A percentile compares a stretch with the other conserved stretches of the same genome.
phyloP scores from a whole-genome alignment of 257 asterid species.

The Hygrophila difformis region DNA sequence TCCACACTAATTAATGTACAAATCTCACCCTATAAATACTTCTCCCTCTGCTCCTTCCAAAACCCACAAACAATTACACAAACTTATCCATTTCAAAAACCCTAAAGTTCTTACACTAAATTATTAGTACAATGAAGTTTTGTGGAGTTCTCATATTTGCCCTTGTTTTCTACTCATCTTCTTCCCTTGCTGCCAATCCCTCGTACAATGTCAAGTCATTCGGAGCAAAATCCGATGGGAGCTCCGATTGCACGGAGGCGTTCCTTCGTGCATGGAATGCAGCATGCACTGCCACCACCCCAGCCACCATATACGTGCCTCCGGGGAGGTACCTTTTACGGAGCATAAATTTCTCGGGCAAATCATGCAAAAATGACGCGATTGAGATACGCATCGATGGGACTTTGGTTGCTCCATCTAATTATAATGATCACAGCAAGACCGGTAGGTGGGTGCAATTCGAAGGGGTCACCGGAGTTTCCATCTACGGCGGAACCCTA shows the following conservation, averaged over 20 bases:
- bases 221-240: conserved; percentile 42
- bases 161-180: conserved; percentile 1
- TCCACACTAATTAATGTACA: too few relatives aligned
- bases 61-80: too few relatives aligned
- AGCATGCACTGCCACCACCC: conserved; percentile 28
- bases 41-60: too few relatives aligned
- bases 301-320: conserved; percentile 38
- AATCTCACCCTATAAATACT: too few relatives aligned
- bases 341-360: conserved; percentile 19
- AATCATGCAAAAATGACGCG: conserved; percentile 27
- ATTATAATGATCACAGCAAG: conserved; percentile 30
- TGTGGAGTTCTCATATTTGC: too few relatives aligned
- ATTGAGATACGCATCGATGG: conserved; percentile 39
- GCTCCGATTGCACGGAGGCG: conserved; percentile 29
- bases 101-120: too few relatives aligned
- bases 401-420: conserved; percentile 45
- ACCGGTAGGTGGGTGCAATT: conserved; percentile 38
- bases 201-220: conserved; percentile 22
- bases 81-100: too few relatives aligned
- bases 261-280: conserved; percentile 38
- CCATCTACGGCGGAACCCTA: conserved; percentile 44
- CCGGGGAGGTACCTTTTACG: conserved; percentile 34
- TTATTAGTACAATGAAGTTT: too few relatives aligned
- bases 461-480: conserved; percentile 39
- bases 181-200: conserved; percentile 19